Percentiles rank a stretch among this genome's conserved stretches.
Conservation (phyloP, 2,329 filamentous ascomycete species). For the Apiospora hydei region DNA sequence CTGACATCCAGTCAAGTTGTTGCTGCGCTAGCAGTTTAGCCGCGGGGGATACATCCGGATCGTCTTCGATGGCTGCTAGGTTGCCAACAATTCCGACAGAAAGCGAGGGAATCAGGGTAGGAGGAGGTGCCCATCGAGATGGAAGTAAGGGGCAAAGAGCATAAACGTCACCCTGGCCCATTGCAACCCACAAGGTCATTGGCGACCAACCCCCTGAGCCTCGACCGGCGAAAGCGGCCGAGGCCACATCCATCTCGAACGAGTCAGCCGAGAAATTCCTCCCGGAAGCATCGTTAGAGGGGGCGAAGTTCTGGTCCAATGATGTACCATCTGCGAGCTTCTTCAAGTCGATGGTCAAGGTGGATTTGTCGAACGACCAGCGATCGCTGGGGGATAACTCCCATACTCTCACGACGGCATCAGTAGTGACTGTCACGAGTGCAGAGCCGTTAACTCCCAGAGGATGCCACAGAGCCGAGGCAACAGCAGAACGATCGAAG, state of each 20-base stretch:
- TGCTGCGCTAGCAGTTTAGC: constrained; percentile 67
- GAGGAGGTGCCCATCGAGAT: constrained; percentile 80
- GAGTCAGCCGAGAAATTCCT: constrained; percentile 88
- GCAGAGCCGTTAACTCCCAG: constrained; percentile 82
- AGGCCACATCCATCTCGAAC: constrained; percentile 92
- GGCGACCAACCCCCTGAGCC: constrained; percentile 86
- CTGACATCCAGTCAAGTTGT: constrained; percentile 72
- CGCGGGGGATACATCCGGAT: constrained; percentile 58
- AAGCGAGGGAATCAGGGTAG: constrained; percentile 80
- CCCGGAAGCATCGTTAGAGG: constrained; percentile 75
- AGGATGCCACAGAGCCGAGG: constrained; percentile 90
- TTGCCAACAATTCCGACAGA: constrained; percentile 84
- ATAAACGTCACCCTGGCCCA: constrained; percentile 92
- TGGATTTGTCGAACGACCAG: constrained; percentile 85
- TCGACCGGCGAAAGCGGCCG: constrained; percentile 77
- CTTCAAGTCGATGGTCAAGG: constrained; percentile 85
- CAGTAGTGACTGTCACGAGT: constrained; percentile 86
- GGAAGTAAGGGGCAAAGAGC: constrained; percentile 91
- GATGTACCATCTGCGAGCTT: constrained; percentile 87
- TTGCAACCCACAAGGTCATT: constrained; percentile 98
- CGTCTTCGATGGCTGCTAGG: constrained; percentile 67
- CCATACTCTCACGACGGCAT: constrained; percentile 90
- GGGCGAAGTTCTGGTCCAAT: constrained; percentile 82
- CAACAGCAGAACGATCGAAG: constrained; percentile 80
- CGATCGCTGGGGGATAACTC: constrained; percentile 84